phyloP scores from a whole-genome alignment of 2,329 filamentous ascomycete species.

The Chrysoporthe deuterocubensis region DNA sequence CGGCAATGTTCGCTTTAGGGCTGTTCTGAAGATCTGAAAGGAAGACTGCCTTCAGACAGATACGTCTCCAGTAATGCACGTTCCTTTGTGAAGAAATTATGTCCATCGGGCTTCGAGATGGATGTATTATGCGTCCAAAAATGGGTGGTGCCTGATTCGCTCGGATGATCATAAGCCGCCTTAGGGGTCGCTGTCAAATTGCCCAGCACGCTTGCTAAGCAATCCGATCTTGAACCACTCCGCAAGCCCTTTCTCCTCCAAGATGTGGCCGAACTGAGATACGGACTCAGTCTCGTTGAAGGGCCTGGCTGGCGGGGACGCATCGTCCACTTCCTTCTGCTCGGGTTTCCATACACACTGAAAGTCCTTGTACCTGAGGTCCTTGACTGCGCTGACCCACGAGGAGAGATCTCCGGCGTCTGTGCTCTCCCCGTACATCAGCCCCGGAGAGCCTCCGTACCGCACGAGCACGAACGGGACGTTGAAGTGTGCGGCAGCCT shows the following conservation, averaged over 20 bases:
- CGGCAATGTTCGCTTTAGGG: slow-evolving; percentile 26
- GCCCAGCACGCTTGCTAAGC: slow-evolving; percentile 27
- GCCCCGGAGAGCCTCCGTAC: slow-evolving; percentile 70
- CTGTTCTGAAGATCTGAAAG: slow-evolving; percentile 25
- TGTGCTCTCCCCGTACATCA: slow-evolving; percentile 75
- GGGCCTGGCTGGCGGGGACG: slow-evolving; percentile 30
- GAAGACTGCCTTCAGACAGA: background rate
- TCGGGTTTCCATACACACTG: slow-evolving; percentile 62
- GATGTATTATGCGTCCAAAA: background rate
- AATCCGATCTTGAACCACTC: slow-evolving; percentile 54
- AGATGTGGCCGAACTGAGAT: slow-evolving; percentile 64
- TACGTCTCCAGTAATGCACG: background rate
- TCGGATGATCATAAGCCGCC: background rate
- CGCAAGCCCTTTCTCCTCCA: slow-evolving; percentile 63
- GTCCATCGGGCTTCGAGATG: background rate
- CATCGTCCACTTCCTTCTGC: slow-evolving; percentile 27
- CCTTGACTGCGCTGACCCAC: slow-evolving; percentile 69
- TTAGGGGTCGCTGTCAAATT: slow-evolving; percentile 25
- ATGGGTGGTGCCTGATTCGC: background rate
- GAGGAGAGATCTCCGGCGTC: slow-evolving; percentile 57
- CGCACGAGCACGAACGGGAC: slow-evolving; percentile 68
- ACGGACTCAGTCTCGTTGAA: slow-evolving; percentile 66
- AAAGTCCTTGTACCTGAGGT: slow-evolving; percentile 74
- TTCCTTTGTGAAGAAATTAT: background rate
- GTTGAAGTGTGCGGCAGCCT: slow-evolving; percentile 63